Evolutionary conservation across 208 protist species (phyloP).

Genomic region (Acanthamoeba sp.): DNA sequence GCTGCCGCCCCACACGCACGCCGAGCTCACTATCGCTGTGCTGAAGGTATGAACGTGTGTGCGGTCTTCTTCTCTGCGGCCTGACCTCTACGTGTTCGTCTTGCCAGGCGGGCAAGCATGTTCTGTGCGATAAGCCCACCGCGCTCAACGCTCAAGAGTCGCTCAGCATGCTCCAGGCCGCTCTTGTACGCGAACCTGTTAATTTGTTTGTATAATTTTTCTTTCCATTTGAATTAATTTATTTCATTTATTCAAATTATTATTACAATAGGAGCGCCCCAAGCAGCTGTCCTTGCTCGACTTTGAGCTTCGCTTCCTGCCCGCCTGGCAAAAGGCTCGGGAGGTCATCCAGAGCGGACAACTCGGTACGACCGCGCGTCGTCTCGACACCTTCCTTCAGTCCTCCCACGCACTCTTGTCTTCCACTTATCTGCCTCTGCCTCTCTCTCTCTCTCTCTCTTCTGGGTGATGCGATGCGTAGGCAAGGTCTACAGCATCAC

Average conservation of each 20-base stretch:
- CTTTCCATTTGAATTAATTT: too few species aligned
- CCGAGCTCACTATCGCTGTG: slow-evolving; percentile 76
- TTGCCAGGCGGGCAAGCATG: slow-evolving; percentile 77
- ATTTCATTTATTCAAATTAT: too few species aligned
- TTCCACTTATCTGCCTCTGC: too few species aligned
- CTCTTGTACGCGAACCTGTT: too few species aligned
- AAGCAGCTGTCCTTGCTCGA: slow-evolving; percentile 75
- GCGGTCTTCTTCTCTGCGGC: too few species aligned
- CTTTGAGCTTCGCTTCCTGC: slow-evolving; percentile 80
- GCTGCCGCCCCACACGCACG: slow-evolving; percentile 76
- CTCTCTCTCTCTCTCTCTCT: too few species aligned
- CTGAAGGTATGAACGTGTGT: too few species aligned
- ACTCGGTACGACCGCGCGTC: slow-evolving; percentile 58
- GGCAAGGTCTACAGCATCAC: slow-evolving; percentile 41
- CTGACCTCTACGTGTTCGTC: too few species aligned
- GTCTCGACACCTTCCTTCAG: too few species aligned
- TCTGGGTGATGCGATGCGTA: background rate
- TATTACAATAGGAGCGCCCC: slow-evolving; percentile 64
- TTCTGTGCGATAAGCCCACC: slow-evolving; percentile 81
- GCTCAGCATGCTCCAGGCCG: slow-evolving; percentile 64
- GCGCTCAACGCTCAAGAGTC: slow-evolving; percentile 76
- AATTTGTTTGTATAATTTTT: too few species aligned
- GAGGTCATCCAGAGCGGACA: slow-evolving; percentile 68
- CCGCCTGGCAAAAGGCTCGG: slow-evolving; percentile 38
- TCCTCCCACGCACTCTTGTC: too few species aligned